These are phyloP conservation scores for Fusarium proliferatum DNA, from an alignment of 2,329 filamentous ascomycete genomes.

Conservation along the genomic window DNA sequence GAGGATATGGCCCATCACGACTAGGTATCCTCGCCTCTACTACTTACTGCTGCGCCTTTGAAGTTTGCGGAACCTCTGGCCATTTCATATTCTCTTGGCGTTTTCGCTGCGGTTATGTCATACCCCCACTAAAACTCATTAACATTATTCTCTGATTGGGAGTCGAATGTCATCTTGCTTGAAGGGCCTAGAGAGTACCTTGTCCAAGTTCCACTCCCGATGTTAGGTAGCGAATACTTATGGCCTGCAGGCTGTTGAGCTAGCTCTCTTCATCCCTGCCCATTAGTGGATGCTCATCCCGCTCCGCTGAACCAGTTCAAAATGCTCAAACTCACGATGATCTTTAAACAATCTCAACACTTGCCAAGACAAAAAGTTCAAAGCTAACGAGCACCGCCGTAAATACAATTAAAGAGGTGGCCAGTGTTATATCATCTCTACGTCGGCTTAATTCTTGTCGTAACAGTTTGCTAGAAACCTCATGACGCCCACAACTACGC, in stretches of 20 bases:
- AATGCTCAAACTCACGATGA: constrained; percentile 40
- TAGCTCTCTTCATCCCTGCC: constrained; percentile 29
- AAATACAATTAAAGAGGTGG: constrained; percentile 15
- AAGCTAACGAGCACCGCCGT: constrained; percentile 12
- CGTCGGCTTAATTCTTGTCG: constrained; percentile 13
- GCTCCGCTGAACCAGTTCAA: constrained; percentile 40
- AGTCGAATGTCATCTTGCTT: constrained; percentile 48
- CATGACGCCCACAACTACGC: constrained; percentile 2
- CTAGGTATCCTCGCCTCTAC: constrained; percentile 15
- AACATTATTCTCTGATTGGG: constrained; percentile 41
- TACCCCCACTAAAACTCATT: constrained; percentile 41
- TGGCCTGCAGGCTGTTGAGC: constrained; percentile 23
- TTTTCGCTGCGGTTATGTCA: constrained; percentile 43
- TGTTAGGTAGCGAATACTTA: constrained; percentile 37
- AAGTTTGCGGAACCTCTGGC: constrained; percentile 36
- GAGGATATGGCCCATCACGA: constrained; percentile 33
- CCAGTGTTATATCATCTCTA: constrained; percentile 3
- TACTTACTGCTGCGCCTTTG: constrained; percentile 25
- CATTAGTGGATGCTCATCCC: constrained; percentile 38
- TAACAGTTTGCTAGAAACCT: constrained; percentile 10
- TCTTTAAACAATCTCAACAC: constrained; percentile 36
- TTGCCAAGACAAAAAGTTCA: constrained; percentile 33
- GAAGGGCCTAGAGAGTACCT: constrained; percentile 38
- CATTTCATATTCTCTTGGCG: constrained; percentile 26
- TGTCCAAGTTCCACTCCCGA: constrained; percentile 31